These are phyloP conservation scores for Chytridium lagenaria DNA, from an alignment of 371 early-diverging fungal species.

Conservation along the genomic window DNA sequence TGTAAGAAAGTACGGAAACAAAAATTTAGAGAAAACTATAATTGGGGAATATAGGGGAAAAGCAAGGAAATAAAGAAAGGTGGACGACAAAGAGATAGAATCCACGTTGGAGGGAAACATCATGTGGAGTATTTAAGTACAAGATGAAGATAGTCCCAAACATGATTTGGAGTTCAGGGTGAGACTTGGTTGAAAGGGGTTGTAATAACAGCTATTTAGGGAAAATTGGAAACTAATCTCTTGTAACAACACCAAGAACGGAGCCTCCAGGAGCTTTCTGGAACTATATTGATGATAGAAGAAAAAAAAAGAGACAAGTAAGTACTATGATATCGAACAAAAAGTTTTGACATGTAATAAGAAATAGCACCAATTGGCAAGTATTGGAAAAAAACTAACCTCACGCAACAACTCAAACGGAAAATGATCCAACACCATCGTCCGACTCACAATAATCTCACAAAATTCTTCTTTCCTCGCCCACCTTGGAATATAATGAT, in stretches of 20 bases:
- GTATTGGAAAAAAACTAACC: constrained; percentile 33
- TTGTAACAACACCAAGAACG: constrained; percentile 33
- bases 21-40: too few species aligned
- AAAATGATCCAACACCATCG: constrained; percentile 46
- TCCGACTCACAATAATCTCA: constrained; percentile 43
- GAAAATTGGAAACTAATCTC: constrained; percentile 21
- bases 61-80: not conserved
- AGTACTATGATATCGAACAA: not conserved
- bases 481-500: constrained; percentile 49
- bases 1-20: too few species aligned
- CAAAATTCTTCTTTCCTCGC: constrained; percentile 44
- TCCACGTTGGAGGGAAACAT: not conserved
- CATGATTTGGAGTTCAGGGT: too few species aligned
- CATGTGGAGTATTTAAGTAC: not conserved
- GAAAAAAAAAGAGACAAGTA: not conserved
- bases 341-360: too few species aligned
- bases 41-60: not conserved
- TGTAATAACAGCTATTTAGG: too few species aligned
- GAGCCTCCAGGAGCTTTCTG: constrained; percentile 38
- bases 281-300: constrained; percentile 13
- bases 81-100: not conserved
- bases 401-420: constrained; percentile 39
- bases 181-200: too few species aligned
- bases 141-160: too few species aligned
- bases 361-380: too few species aligned